These are phyloP conservation scores for Arabis hirsuta DNA, from an alignment of 345 rosid species.

Conservation along the genomic window DNA sequence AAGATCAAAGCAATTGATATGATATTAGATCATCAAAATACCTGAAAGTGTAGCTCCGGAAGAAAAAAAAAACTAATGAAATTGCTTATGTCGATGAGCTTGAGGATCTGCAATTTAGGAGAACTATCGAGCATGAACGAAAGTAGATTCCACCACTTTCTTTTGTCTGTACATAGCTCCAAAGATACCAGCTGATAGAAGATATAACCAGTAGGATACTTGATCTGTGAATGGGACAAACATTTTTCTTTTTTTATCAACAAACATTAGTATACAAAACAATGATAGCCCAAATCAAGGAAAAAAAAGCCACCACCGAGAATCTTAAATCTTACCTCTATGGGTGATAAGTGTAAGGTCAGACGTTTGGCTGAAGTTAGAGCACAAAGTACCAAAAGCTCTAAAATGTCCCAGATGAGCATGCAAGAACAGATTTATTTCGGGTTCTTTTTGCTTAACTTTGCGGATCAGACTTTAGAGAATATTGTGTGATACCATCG, in stretches of 20 bases:
- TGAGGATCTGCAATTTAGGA: slow-evolving; percentile 22
- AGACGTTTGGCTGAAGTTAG: slow-evolving; percentile 2
- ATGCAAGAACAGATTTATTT: not conserved
- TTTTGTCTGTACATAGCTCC: not conserved
- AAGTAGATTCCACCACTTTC: not conserved
- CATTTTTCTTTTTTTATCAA: not conserved
- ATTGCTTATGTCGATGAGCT: slow-evolving; percentile 3
- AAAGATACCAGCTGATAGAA: not conserved
- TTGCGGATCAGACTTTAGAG: not conserved
- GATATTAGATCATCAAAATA: not conserved
- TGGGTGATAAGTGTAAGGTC: slow-evolving; percentile 3
- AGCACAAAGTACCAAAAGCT: not conserved
- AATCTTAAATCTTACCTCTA: not conserved
- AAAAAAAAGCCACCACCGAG: not conserved
- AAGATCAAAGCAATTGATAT: not conserved
- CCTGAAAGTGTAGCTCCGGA: not conserved
- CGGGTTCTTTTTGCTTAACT: not conserved
- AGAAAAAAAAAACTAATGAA: not conserved
- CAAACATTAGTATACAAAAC: not conserved
- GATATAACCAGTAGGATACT: slow-evolving; percentile 10
- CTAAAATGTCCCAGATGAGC: not conserved
- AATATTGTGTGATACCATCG: not conserved
- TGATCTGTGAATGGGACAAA: not conserved
- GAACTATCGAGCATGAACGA: not conserved
- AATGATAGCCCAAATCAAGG: not conserved